These are phyloP conservation scores for Endocarpon pusillum DNA, from an alignment of 495 filamentous ascomycete genomes.

Conservation along the genomic window DNA sequence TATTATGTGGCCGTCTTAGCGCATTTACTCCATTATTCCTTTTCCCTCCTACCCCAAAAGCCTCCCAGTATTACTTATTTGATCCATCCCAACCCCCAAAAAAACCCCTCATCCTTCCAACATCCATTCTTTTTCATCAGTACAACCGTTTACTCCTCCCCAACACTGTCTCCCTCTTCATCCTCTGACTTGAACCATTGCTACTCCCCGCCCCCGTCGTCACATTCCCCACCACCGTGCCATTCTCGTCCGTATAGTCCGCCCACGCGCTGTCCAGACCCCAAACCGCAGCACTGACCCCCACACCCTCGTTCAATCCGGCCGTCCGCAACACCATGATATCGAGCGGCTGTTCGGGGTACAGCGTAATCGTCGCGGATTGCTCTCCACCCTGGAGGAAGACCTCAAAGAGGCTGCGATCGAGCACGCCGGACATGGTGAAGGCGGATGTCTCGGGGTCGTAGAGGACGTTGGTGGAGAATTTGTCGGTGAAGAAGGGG, in stretches of 20 bases:
- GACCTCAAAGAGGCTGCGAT: slow-evolving; percentile 33
- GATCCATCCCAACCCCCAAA: no score
- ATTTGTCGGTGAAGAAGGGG: slow-evolving; percentile 32
- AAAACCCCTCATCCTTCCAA: no score
- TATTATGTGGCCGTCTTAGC: no score
- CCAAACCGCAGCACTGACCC: slow-evolving; percentile 23
- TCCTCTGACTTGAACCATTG: no score
- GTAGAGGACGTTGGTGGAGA: slow-evolving; percentile 21
- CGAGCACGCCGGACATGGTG: slow-evolving; percentile 25
- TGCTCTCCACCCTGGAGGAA: slow-evolving; percentile 25
- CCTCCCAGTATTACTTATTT: no score
- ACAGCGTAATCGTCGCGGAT: slow-evolving; percentile 28
- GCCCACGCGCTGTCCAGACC: slow-evolving; percentile 24
- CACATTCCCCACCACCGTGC: slow-evolving; percentile 1
- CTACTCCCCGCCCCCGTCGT: not conserved
- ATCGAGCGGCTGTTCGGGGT: slow-evolving; percentile 23
- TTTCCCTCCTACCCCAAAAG: no score
- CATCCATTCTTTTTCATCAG: no score
- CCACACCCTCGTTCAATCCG: slow-evolving; percentile 20
- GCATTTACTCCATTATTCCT: no score
- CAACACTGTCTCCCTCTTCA: no score
- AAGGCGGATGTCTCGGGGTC: slow-evolving; percentile 14
- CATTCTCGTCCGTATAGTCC: not conserved
- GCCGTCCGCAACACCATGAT: slow-evolving; percentile 18
- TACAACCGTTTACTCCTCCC: no score